Base-by-base conservation (phyloP, 192 early-diverging fungal genomes). In the Backusella psychrophila region DNA sequence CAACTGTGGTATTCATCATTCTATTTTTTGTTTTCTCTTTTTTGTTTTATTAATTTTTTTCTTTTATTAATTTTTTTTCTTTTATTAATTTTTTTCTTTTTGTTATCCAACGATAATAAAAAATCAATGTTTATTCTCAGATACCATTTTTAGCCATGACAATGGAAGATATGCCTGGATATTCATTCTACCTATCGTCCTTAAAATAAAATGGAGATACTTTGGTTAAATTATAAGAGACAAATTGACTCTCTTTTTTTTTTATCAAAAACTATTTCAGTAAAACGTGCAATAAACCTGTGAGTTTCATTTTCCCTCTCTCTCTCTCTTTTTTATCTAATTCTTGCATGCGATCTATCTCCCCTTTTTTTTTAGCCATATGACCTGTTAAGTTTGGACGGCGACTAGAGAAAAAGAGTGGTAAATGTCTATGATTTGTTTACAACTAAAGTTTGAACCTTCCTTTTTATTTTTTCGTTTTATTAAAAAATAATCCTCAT, bases 171-270 rank as follows among this genome's bases (percentile, higher is more conserved):
- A 49, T 26, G 56, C 11, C 56, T 59, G 56, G 56, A 59, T 59
- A 59, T 59, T 59, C 23, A 59, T 59, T 59, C 56, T 59, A 59
- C 56, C 56, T 59, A 59, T 59, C 53, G 23, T 49, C 17, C n/a
- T 59, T 12, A 59, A 59, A 59, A 12, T 39, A 12, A 59, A 59
- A 59, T 44, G 8, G 56, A 12, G 9, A 26, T 59, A 12, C 56
- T 59, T 59, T 59, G 23, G 23, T 26, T 11, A 12, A 59, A 59
- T 29, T 26, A 59, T 59, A 59, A 23, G 56, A 59, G 23, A 26
- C 9, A 23, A 8, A 59, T 12, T 29, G 3, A 19, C 8, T 12
- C 9, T 26, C 9, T 26, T 26, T 59, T 59, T n/a, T 26, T 26
- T 59, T 59, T 59, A 11, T 2, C 8, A 12, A 26, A 59, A 59